Evolutionary conservation across 1,284 basidiomycete genomes (phyloP), one percentile per base, ranked within the genome.

Genomic region (Singerocomus inundabilis): DNA sequence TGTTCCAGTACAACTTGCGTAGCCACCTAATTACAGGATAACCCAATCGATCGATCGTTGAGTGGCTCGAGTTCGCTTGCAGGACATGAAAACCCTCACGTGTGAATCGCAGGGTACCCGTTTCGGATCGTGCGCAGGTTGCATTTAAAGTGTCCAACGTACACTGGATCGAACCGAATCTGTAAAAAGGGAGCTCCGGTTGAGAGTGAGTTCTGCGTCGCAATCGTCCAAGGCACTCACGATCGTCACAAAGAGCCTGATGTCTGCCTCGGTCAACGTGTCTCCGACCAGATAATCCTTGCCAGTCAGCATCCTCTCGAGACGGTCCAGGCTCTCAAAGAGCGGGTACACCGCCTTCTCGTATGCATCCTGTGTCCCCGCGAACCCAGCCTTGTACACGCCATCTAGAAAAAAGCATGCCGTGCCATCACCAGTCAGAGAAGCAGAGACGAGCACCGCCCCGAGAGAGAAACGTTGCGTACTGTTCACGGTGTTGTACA

Each of bases 71-170:
- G 31, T 31, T 40, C 16, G 28, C 25, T 32, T n/a, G 15, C 15
- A 42, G 11, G 15, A 35, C 5, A 43, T 34, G 11, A 12, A 2
- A 32, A 31, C n/a, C 66, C 79, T 54, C 53, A 84, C 83, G 71
- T 69, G 70, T 96, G 82, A 44, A 95, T 78, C 43, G 82, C 78
- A 24, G 93, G 92, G 70, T 93, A 96, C 24, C 88, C 87, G 61
- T 84, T 63, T 9, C 87, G 82, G 55, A 91, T 89, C 40, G 81
- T 80, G 32, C 84, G 84, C 57, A 91, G 70, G 77, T 97, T 96
- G 75, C 93, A 96, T 70, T 98, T 98, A 80, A 98, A 98, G 70
- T 93, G 90, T 1, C 84, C 84, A 47, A 88, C 81, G 71, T 99
- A 98, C 30, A 92, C 94, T 0, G 89, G 87, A 63, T 96, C 93